Percentiles rank a stretch among this genome's conserved stretches.
These are phyloP conservation scores for Penicillium cinerascens DNA, from an alignment of 495 filamentous ascomycete species.

Conservation along the genomic window DNA sequence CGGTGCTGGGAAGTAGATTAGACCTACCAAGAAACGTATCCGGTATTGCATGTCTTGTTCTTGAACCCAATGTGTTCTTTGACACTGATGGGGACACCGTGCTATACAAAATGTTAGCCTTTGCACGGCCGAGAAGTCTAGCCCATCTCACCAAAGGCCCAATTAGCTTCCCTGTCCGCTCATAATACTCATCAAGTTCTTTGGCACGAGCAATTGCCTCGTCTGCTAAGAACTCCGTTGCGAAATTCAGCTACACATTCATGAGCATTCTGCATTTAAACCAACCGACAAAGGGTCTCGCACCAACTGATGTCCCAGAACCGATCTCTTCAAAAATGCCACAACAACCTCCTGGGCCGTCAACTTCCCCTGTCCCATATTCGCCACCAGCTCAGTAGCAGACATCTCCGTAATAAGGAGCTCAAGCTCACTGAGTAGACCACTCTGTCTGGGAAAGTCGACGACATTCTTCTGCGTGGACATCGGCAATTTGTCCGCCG, in stretches of 20 bases:
- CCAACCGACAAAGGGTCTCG: background rate
- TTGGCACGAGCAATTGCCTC: slow-evolving; percentile 57
- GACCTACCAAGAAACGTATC: slow-evolving; percentile 38
- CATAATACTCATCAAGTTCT: slow-evolving; percentile 51
- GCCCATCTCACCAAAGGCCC: slow-evolving; percentile 32
- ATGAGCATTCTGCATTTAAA: background rate
- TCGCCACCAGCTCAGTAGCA: slow-evolving; percentile 48
- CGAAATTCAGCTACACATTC: slow-evolving; percentile 51
- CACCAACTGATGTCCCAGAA: slow-evolving; percentile 58
- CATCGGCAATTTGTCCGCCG: slow-evolving; percentile 27
- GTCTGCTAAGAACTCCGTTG: slow-evolving; percentile 65
- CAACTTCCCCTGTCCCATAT: slow-evolving; percentile 45
- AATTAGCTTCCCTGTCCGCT: slow-evolving; percentile 34
- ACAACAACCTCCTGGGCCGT: slow-evolving; percentile 55
- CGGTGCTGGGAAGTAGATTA: too few species aligned
- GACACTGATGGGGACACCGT: slow-evolving; percentile 63
- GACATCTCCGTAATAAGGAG: slow-evolving; percentile 56
- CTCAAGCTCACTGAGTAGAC: slow-evolving; percentile 50
- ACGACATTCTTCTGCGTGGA: slow-evolving; percentile 34
- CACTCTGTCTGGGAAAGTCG: slow-evolving; percentile 41
- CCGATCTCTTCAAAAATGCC: slow-evolving; percentile 60
- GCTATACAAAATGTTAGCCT: slow-evolving; percentile 34
- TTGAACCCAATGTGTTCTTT: slow-evolving; percentile 66
- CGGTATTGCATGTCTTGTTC: slow-evolving; percentile 37
- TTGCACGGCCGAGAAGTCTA: background rate